Evolutionary conservation across 768 basidiomycete species (phyloP).

Genomic region (Amyloporia xantha): DNA sequence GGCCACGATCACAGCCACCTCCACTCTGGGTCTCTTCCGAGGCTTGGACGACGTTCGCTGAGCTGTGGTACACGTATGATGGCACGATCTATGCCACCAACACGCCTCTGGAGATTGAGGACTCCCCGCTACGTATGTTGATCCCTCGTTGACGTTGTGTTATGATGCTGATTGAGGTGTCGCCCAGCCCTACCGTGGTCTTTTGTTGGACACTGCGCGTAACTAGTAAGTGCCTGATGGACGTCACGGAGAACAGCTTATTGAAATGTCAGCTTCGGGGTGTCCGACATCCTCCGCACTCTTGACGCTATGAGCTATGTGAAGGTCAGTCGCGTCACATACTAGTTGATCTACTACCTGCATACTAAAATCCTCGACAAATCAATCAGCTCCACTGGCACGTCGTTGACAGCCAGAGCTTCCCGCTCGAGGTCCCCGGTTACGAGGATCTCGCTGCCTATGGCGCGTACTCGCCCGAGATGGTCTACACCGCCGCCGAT

Average conservation of each 20-base stretch:
- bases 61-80: constrained; percentile 51
- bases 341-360: neutral
- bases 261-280: constrained; percentile 42
- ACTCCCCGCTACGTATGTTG: constrained; percentile 58
- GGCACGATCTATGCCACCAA: constrained; percentile 45
- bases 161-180: neutral
- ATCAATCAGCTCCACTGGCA: constrained; percentile 46
- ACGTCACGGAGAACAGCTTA: neutral
- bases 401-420: constrained; percentile 44
- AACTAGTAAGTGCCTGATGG: constrained; percentile 47
- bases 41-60: constrained; percentile 69
- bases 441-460: constrained; percentile 32
- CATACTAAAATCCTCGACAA: constrained; percentile 20
- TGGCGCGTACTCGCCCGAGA: constrained; percentile 36
- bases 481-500: constrained; percentile 31
- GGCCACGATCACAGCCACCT: constrained; percentile 53
- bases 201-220: constrained; percentile 76
- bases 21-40: constrained; percentile 60
- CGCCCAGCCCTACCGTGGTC: constrained; percentile 60
- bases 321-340: constrained; percentile 10
- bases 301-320: constrained; percentile 62
- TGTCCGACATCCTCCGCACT: constrained; percentile 57
- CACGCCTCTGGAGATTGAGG: constrained; percentile 53
- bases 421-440: constrained; percentile 36
- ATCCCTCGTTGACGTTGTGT: neutral